Base-by-base conservation (phyloP, 164 flowering plant genomes). In the Protea cynaroides region DNA sequence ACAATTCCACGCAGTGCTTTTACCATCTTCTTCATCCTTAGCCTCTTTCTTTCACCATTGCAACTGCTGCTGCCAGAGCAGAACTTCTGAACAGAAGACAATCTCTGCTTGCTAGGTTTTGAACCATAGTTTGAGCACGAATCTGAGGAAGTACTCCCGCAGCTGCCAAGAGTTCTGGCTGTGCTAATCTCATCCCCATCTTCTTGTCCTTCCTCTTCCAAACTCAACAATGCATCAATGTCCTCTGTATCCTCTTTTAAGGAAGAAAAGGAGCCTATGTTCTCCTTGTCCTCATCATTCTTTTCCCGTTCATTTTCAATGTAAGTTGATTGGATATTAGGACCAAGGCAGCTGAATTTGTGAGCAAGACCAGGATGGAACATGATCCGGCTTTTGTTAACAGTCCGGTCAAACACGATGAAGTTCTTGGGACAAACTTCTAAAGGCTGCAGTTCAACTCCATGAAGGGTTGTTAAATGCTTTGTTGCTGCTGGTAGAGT, bases 151-250 rank as follows among this genome's bases (percentile, higher is more conserved):
- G 59, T 61, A 52, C 76, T 63, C 56, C 76, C 80, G 56, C 70
- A 61, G 68, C 78, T 70, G 51, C 79, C 82, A 68, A 68, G 63
- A 49, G 83, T 84, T 18, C 88, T 75, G 37, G 84, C 90, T 0
- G 92, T 89, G 78, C 90, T 85, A 25, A 89, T 78, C 65, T 77
- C 92, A 55, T 86, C 91, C n/a, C 81, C 87, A 25, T 82, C 84
- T 9, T 82, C 87, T 25, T 78, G 80, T 5, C 72, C 68, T 13
- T 80, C 90, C 49, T 80, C 84, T 60, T 89, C 96, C 23, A 68
- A 71, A 76, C 88, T 84, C 73, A 90, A 56, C 65, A 90, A 68
- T 34, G 87, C 96, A 83, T 90, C 82, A 59, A 90, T 90, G 50
- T 84, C 90, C 49, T 74, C 81, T 29, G 87, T 83, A 73, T 87